A percentile compares a stretch with the other conserved stretches of the same genome.
phyloP scores from a whole-genome alignment of 257 asterid species.

The Striga asiatica region DNA sequence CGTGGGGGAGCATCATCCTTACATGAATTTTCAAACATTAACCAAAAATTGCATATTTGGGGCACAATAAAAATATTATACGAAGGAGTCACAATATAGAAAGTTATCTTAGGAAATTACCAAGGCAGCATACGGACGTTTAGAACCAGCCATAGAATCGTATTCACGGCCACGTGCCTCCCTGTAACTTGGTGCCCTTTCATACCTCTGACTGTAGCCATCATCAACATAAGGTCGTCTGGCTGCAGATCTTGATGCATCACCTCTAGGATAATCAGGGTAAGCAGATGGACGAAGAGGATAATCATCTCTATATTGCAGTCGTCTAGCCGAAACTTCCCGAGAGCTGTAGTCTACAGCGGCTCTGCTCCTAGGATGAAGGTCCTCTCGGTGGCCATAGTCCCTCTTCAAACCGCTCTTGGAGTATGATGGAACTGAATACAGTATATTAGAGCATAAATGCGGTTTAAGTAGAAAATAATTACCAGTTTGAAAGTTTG shows the following conservation, averaged over 20 bases:
- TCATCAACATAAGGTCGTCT: slow-evolving; percentile 82
- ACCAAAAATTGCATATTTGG: slow-evolving; percentile 9
- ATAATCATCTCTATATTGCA: slow-evolving; percentile 67
- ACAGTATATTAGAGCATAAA: slow-evolving; percentile 6
- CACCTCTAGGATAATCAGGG: slow-evolving; percentile 68
- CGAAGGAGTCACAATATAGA: slow-evolving; percentile 1
- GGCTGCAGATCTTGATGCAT: slow-evolving; percentile 49
- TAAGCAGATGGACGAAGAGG: slow-evolving; percentile 67
- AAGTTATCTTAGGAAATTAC: slow-evolving; percentile 25
- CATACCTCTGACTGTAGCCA: slow-evolving; percentile 67
- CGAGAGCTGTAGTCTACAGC: slow-evolving; percentile 52
- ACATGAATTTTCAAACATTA: slow-evolving; percentile 14
- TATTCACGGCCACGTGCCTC: slow-evolving; percentile 73
- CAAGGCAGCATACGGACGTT: slow-evolving; percentile 75
- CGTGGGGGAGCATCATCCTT: slow-evolving; percentile 93
- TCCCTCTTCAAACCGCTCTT: slow-evolving; percentile 68
- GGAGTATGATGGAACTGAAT: slow-evolving; percentile 62
- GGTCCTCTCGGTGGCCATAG: slow-evolving; percentile 64
- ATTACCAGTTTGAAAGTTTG: neutral
- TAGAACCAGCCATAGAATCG: slow-evolving; percentile 71
- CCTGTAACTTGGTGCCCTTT: slow-evolving; percentile 69
- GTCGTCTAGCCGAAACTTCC: slow-evolving; percentile 53
- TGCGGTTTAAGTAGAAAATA: too few species aligned
- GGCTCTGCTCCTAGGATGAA: slow-evolving; percentile 71
- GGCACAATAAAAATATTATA: neutral